Base-by-base conservation (phyloP, 805 yeast species). In the Metschnikowia orientalis region DNA sequence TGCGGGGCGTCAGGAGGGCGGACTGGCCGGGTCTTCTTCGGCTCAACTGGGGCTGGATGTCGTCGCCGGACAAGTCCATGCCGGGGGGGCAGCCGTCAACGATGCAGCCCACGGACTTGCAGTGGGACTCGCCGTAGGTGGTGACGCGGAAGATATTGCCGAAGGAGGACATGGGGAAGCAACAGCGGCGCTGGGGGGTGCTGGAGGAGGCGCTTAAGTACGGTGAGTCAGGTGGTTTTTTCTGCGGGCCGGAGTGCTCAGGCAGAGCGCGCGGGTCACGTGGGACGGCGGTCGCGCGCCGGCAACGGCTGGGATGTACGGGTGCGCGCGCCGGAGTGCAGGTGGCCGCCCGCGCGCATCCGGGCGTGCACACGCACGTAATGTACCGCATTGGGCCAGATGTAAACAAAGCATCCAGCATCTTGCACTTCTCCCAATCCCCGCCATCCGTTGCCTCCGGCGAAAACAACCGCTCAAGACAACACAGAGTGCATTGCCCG, bases 51-150 rank as follows among this genome's bases (percentile, higher is more conserved):
- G 97, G 95, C 67, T 92, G 98, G 47, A 92, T 75, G 54, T 92
- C 97, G 4, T 67, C 77, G 60, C 86, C 97, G 11, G 82, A 73
- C 34, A 92, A 73, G 6, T 77, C 72, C 75, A 92, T 71, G 19
- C 95, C 95, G 18, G 98, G 97, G 18, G 98, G 98, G 25, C 88
- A 92, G 38, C 98, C 98, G 49, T 92, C 98, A 23, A 92, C 96
- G 41, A 92, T 92, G 64, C 97, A 92, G 19, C 98, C 98, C 25
- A 92, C 98, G 7, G 95, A 85, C 52, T 79, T 83, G 68, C 98
- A 92, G 67, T 92, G 98, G 6, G 96, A 87, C 59, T 92, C 98
- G 46, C 98, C 98, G 69, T 88, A 90, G 18, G 98, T 90, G 43
- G 97, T 90, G 46, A 90, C 97, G 37, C 59, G 57, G 50, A 66